Evolutionary conservation across 768 basidiomycete genomes (phyloP).

Genomic region (Kwoniella dendrophila): DNA sequence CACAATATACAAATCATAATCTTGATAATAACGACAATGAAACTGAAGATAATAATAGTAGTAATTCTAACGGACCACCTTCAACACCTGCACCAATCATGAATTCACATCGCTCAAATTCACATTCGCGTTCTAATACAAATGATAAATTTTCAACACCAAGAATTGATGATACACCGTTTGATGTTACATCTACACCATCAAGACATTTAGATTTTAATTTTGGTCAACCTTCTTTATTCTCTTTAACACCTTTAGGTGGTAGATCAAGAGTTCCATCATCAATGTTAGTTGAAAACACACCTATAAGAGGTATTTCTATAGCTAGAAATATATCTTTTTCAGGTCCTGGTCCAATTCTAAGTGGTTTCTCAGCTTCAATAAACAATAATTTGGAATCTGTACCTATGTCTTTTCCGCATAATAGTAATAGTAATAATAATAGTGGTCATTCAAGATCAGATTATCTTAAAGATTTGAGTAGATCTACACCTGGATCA

Average conservation of each 20-base stretch:
- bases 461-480: conserved; percentile 41
- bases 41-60: too few species aligned
- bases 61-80: conserved; percentile 35
- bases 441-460: too few species aligned
- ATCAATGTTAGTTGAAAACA: conserved; percentile 25
- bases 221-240: conserved; percentile 46
- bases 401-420: too few species aligned
- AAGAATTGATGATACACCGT: conserved; percentile 43
- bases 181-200: conserved; percentile 50
- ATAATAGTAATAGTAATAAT: conserved; percentile 15
- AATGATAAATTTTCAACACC: conserved; percentile 44
- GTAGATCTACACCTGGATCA: conserved; percentile 20
- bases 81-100: conserved; percentile 42
- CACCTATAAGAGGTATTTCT: conserved; percentile 25
- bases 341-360: conserved; percentile 14
- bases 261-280: conserved; percentile 37
- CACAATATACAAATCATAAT: too few species aligned
- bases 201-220: conserved; percentile 51
- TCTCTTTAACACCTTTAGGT: conserved; percentile 47
- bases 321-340: conserved; percentile 13
- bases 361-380: too few species aligned
- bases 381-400: too few species aligned
- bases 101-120: too few species aligned
- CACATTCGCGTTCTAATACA: too few species aligned
- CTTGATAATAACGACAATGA: conserved; percentile 38